Base-by-base conservation (phyloP, 78 protist species). In the Polysphondylium violaceum region DNA sequence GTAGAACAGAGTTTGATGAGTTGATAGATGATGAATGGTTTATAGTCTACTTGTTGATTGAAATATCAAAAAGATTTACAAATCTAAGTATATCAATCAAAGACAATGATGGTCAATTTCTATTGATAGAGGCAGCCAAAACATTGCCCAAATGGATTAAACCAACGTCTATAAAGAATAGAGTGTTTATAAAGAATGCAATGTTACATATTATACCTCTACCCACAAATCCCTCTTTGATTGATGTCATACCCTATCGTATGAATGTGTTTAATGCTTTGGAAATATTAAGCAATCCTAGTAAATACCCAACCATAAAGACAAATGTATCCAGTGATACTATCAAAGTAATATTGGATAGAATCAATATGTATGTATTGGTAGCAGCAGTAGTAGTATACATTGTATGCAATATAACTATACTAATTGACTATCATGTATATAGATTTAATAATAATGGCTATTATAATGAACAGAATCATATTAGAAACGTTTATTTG, bases 11-110 rank as follows among this genome's bases (percentile, higher is more conserved):
- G 43, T 78, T 83, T 33, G 95, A 92, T 31, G 97, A 95, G 58
- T 69, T 87, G 63, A 92, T 95, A 3, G 97, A 95, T 43, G 97
- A 95, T 73, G 97, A 95, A 87, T 95, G 97, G 97, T 93, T 94
- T 35, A 94, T 94, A 44, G 95, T 95, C 12, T 79, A 77, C 47
- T 44, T 95, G 0, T 74, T 95, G 65, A 21, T 92, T 12, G 55
- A 87, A 76, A 21, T 95, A 53, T 44, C 96, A 1, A 14, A 33
- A 41, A 25, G 38, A 21, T 94, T 44, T 21, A 63, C 11, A 29
- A 3, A 71, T 25, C 40, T 89, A 17, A 43, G 68, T 23, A 11
- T 83, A 14, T 44, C 79, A 5, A 40, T 83, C 14, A 40, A 38
- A 31, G 91, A 83, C 33, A 83, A 74, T 50, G 97, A 95, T 88